Evolutionary conservation across 805 yeast genomes (phyloP), one percentile per base, ranked within the genome.

Genomic region (Ogataea paraovalis): DNA sequence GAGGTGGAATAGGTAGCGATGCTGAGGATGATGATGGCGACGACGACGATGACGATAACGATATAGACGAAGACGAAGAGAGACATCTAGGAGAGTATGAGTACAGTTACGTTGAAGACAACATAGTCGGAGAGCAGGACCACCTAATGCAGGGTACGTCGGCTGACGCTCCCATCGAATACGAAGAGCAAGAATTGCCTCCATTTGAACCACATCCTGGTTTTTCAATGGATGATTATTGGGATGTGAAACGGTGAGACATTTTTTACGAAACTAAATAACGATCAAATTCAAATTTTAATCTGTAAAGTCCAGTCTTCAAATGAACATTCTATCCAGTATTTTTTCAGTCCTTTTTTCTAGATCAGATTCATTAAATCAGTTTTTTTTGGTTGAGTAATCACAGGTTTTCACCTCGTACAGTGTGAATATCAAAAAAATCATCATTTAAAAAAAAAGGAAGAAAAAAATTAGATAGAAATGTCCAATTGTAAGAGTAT

Each of bases 341-440:
- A n/a, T 34, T 34, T 34, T 18, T 20, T 16, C 14, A 9, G 4
- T 34, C 23, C 28, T 18, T 16, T 30, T 43, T 34, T 28, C 16
- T 19, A 13, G 45, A 53, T 73, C 78, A 73, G 78, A 72, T 66
- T 73, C 78, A 73, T 73, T 73, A 75, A 75, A 75, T 75, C 80
- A 75, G 80, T 75, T 64, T 72, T 68, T n/a, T 69, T 66, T 59
- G 56, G 60, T 62, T 51, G 50, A 51, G 55, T 54, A 66, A 65
- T 69, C 74, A 69, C 59, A 46, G 67, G 60, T 52, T 47, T 45
- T 52, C 52, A 58, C 63, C 74, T 75, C 76, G 66, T 74, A 75
- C 78, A 75, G 79, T 76, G 79, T 78, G 83, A 78, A 78, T 78
- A 76, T 60, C 54, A 40, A 47, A 45, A n/a, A 47, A 58, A 61